These are phyloP conservation scores for Populus trichocarpa DNA, from an alignment of 441 rosid genomes.

Conservation along the genomic window DNA sequence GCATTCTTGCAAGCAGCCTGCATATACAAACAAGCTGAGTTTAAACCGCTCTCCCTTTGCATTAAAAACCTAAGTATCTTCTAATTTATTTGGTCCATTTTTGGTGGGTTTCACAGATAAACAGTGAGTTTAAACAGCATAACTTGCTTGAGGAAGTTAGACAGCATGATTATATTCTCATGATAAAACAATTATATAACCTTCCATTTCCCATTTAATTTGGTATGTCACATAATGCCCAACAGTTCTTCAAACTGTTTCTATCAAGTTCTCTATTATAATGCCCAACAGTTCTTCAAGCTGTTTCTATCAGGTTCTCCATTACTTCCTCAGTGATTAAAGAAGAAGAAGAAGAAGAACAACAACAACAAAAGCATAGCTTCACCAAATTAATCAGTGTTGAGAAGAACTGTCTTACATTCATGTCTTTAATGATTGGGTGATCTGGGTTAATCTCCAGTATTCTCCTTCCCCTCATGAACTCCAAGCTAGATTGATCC, in stretches of 20 bases:
- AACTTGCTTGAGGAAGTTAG: not conserved
- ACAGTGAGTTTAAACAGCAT: not conserved
- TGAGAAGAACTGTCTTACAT: conserved; percentile 46
- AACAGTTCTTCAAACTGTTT: not conserved
- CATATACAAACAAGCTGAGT: not conserved
- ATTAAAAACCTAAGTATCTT: not conserved
- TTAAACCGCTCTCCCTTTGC: not conserved
- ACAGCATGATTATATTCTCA: not conserved
- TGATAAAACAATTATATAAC: not conserved
- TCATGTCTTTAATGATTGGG: conserved; percentile 83
- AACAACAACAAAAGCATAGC: not conserved
- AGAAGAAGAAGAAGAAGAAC: not conserved
- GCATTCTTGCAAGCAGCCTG: conserved; percentile 96
- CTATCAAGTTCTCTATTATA: not conserved
- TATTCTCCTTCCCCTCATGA: conserved; percentile 95
- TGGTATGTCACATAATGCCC: not conserved
- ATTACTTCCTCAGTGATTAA: not conserved
- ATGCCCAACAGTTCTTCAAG: not conserved
- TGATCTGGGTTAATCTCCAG: conserved; percentile 92
- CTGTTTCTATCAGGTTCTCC: not conserved
- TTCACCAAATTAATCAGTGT: not conserved
- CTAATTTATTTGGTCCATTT: not conserved
- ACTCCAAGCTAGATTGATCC: conserved; percentile 91
- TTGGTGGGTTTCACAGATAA: not conserved
- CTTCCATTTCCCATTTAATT: not conserved